A percentile compares a stretch with the other conserved stretches of the same genome.
Conservation (phyloP, 257 asterid genomes). For the Penstemon newberryi region DNA sequence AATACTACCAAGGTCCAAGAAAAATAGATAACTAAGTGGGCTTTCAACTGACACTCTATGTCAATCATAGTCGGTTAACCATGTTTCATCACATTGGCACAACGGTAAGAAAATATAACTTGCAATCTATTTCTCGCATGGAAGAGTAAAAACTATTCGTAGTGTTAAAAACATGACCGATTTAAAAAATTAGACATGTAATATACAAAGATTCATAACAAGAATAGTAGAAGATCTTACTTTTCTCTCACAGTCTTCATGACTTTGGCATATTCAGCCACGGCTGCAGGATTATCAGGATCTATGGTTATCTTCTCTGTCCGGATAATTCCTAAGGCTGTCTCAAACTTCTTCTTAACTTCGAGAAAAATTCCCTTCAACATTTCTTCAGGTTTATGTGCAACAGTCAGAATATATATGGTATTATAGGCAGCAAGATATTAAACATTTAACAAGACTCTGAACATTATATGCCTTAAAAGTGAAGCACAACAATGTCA, state of each 20-base stretch:
- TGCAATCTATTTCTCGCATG: neutral
- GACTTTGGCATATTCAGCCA: constrained; percentile 80
- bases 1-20: neutral
- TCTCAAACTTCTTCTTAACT: constrained; percentile 87
- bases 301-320: constrained; percentile 91
- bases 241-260: constrained; percentile 81
- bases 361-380: constrained; percentile 91
- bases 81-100: neutral
- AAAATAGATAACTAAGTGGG: neutral
- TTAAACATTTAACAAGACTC: neutral
- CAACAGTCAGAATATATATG: constrained; percentile 37
- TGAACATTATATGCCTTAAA: constrained; percentile 16
- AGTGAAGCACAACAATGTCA: neutral
- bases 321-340: constrained; percentile 71
- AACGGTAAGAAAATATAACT: neutral
- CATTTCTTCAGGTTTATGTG: constrained; percentile 59
- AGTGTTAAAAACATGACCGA: too few species aligned
- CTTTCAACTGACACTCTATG: constrained; percentile 5
- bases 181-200: neutral
- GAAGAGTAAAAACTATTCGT: neutral
- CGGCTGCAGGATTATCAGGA: constrained; percentile 92
- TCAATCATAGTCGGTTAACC: neutral
- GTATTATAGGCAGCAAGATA: neutral
- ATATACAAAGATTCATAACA: constrained; percentile 11
- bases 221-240: constrained; percentile 45